A percentile compares a stretch with the other conserved stretches of the same genome.
phyloP scores from a whole-genome alignment of 2,329 filamentous ascomycete genomes.

The Beauveria varroae region DNA sequence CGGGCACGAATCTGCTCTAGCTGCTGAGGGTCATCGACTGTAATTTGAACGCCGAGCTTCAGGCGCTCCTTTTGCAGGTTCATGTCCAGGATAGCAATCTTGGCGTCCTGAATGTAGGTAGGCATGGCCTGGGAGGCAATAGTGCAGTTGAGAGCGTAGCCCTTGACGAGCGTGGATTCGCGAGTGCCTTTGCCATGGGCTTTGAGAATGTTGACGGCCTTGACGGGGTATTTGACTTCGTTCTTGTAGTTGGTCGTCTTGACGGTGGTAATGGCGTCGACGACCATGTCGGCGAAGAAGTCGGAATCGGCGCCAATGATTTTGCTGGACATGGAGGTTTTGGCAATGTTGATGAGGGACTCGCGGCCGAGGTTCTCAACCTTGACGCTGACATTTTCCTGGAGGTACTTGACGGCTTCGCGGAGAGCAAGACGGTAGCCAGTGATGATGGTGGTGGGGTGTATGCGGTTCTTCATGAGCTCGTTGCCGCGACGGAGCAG shows the following conservation, averaged over 20 bases:
- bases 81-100: constrained; percentile 95
- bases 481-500: constrained; percentile 91
- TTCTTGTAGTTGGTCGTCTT: constrained; percentile 86
- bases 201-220: constrained; percentile 98
- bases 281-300: constrained; percentile 96
- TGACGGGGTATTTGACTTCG: constrained; percentile 95
- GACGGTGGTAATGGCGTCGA: constrained; percentile 91
- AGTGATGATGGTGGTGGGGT: constrained; percentile 98
- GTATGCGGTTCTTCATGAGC: constrained; percentile 99
- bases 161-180: constrained; percentile 88
- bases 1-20: constrained; percentile 93
- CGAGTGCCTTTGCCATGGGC: constrained; percentile 88
- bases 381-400: constrained; percentile 94
- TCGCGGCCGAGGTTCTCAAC: constrained; percentile 87
- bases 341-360: constrained; percentile 88
- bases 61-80: constrained; percentile 98
- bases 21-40: constrained; percentile 93
- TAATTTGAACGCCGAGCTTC: constrained; percentile 98
- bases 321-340: constrained; percentile 99
- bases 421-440: constrained; percentile 92
- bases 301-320: constrained; percentile 94
- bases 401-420: constrained; percentile 98
- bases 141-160: constrained; percentile 97
- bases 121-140: constrained; percentile 98
- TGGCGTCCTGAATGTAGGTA: constrained; percentile 84